A percentile compares a stretch with the other conserved stretches of the same genome.
phyloP scores from a whole-genome alignment of 1,139 yeast genomes.

The Geotrichum histeridarum region DNA sequence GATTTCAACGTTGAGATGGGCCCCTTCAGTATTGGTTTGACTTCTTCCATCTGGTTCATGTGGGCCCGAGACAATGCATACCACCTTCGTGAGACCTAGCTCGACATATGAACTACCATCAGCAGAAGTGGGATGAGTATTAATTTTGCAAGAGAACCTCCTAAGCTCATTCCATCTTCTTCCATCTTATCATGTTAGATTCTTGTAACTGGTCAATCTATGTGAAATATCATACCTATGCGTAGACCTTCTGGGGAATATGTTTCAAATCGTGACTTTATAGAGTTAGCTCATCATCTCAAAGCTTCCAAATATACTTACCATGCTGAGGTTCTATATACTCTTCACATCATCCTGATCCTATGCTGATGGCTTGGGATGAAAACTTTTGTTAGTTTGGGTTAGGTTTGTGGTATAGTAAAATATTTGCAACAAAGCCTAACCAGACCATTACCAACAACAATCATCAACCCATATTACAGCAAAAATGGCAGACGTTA shows the following conservation, averaged over 20 bases:
- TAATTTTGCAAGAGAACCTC: constrained; percentile 69
- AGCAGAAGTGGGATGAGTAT: constrained; percentile 81
- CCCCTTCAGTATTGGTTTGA: constrained; percentile 42
- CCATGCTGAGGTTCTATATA: not conserved
- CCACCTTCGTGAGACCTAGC: constrained; percentile 86
- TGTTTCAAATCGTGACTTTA: constrained; percentile 61
- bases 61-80: constrained; percentile 86
- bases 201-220: not conserved
- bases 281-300: not conserved
- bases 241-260: constrained; percentile 93
- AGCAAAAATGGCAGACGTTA: constrained; percentile 4
- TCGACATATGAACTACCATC: constrained; percentile 93
- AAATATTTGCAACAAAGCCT: not conserved
- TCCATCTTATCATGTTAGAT: constrained; percentile 50
- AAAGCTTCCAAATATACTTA: not conserved
- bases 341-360: not conserved
- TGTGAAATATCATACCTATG: constrained; percentile 34
- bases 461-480: not conserved
- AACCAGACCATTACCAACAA: not conserved
- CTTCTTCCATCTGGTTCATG: constrained; percentile 60
- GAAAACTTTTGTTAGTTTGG: not conserved
- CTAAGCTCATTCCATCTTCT: constrained; percentile 92
- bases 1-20: constrained; percentile 59
- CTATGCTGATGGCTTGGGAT: not conserved
- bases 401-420: not conserved